Evolutionary conservation across 2,329 filamentous ascomycete species (phyloP).

Genomic region (Hypoxylon sp.): DNA sequence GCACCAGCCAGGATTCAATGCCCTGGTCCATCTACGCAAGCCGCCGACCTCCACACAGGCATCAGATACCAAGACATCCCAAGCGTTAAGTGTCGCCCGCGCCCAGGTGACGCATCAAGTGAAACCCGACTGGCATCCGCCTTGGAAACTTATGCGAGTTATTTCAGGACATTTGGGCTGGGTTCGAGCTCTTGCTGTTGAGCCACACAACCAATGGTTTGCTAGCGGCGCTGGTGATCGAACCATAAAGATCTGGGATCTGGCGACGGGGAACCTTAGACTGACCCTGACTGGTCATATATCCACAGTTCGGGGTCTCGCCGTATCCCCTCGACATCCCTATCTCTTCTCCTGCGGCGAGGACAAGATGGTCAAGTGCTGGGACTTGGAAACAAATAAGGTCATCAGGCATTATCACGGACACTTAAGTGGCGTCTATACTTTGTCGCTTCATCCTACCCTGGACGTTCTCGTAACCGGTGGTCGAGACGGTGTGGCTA

Average conservation of each 20-base stretch:
- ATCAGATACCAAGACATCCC: conserved; percentile 34
- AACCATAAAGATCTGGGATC: conserved; percentile 99
- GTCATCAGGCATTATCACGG: conserved; percentile 98
- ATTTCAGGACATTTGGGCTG: conserved; percentile 97
- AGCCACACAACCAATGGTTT: conserved; percentile 98
- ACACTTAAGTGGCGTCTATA: conserved; percentile 95
- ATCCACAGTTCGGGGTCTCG: conserved; percentile 90
- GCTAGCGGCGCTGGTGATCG: conserved; percentile 94
- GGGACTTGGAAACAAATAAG: conserved; percentile 99
- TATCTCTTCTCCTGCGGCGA: conserved; percentile 98
- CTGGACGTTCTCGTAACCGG: conserved; percentile 96
- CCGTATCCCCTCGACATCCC: conserved; percentile 92
- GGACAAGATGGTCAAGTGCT: conserved; percentile 99
- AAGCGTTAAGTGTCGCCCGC: conserved; percentile 53
- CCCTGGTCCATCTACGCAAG: conserved; percentile 55
- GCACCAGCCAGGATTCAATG: conserved; percentile 48
- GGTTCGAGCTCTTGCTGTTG: conserved; percentile 90
- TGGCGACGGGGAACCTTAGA: conserved; percentile 86
- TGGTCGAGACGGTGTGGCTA: conserved; percentile 91
- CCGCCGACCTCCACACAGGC: conserved; percentile 44
- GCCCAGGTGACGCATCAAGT: conserved; percentile 62
- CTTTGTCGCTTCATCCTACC: conserved; percentile 91
- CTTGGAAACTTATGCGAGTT: conserved; percentile 98
- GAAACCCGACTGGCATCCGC: conserved; percentile 95
- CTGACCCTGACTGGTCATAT: conserved; percentile 92